Percentiles rank a stretch among this genome's conserved stretches.
These are phyloP conservation scores for Entomortierella parvispora DNA, from an alignment of 192 early-diverging fungal genomes.

Conservation along the genomic window DNA sequence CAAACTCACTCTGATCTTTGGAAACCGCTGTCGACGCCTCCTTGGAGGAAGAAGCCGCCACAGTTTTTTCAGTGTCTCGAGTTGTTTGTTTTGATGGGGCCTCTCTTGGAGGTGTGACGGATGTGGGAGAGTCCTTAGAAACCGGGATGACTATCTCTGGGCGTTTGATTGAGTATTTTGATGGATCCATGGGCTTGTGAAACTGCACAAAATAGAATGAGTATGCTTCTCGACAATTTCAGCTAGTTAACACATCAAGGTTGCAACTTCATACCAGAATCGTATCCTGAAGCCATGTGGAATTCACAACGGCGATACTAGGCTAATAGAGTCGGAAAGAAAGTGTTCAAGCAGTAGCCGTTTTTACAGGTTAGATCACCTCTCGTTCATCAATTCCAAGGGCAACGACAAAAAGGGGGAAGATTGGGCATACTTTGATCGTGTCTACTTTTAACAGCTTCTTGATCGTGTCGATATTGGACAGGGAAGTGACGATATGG, in stretches of 20 bases:
- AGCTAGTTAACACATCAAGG: not conserved
- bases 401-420: not conserved
- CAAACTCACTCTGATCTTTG: conserved; percentile 8
- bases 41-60: too few relatives aligned
- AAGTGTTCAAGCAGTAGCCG: too few relatives aligned
- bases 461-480: conserved; percentile 20
- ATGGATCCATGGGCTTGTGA: conserved; percentile 30
- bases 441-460: conserved; percentile 4
- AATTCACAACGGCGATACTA: conserved; percentile 21
- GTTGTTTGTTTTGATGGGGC: too few relatives aligned
- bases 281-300: conserved; percentile 23
- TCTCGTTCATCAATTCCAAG: not conserved
- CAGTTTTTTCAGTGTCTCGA: too few relatives aligned
- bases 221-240: too few relatives aligned
- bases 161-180: not conserved
- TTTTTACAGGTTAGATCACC: too few relatives aligned
- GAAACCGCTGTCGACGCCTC: conserved; percentile 1
- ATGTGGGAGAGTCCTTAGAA: not conserved
- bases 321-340: not conserved
- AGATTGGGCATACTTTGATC: conserved; percentile 18
- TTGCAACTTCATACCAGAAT: conserved; percentile 11
- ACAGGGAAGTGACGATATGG: conserved; percentile 33
- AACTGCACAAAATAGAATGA: conserved; percentile 1
- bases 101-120: not conserved
- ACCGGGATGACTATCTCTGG: not conserved